Base-by-base conservation (phyloP, 2,329 filamentous ascomycete genomes). In the Teratosphaeria pseudoeucalypti region DNA sequence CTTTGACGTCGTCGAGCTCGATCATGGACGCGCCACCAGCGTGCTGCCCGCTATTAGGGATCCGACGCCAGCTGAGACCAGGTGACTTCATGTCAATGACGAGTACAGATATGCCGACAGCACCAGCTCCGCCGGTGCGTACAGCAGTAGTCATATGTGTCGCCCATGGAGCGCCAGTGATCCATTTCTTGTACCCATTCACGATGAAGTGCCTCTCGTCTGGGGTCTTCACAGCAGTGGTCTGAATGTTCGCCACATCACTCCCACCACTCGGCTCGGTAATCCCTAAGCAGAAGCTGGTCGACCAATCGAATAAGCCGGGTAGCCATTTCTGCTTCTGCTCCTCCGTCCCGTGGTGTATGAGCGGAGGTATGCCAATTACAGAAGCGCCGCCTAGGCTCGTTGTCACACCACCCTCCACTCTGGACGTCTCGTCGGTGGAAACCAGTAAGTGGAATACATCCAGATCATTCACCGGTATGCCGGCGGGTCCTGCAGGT, bases 41-140 rank as follows among this genome's bases (percentile, higher is more conserved):
- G 65, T 84, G 82, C n/a, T 86, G 83, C 2, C 85, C 86, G 29
- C 81, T 84, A 69, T 88, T 88, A 57, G 79, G 72, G 70, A 88
- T 85, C 56, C 76, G 79, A 23, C 81, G 75, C 56, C 76, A 76
- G 1, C 75, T 74, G 6, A 85, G 72, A n/a, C 83, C 83, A 2
- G 75, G 72, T 0, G 73, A 68, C 52, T 76, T 70, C 34, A 81
- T 73, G 0, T 82, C 78, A 27, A 86, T 82, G 2, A 86, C 79
- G 1, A 86, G 71, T 1, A 85, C 75, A 0, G 82, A 83, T 34
- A 86, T 77, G 3, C 83, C 83, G 2, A 66, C 65, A 57, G 76
- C 76, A 11, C 83, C 83, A 0, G 77, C 70, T 0, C 77, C 80
- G 4, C 82, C 82, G 0, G 83, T 86, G 6, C 83, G 76, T 5